Base-by-base conservation (phyloP, 1,284 basidiomycete genomes). In the Tremellales sp. region DNA sequence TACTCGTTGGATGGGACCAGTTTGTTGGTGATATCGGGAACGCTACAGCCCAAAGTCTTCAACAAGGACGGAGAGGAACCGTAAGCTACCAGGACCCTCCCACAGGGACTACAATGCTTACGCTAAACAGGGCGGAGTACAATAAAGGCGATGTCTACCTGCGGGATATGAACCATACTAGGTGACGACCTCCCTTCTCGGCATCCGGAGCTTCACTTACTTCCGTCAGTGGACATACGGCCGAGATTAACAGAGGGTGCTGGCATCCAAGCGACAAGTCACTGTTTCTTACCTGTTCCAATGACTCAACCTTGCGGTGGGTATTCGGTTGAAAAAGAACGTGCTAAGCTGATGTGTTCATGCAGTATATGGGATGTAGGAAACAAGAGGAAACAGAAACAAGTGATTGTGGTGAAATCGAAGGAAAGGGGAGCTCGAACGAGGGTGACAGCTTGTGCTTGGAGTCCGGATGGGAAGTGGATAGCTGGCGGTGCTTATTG, bases 71-170 rank as follows among this genome's bases (percentile, higher is more conserved):
- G 92, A 2, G 87, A 91, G 71, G 87, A 92, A 75, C 73, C 81
- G 89, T 92, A 73, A 61, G 88, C 80, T 7, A 24, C 34, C 19
- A 18, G 3, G 19, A n/a, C 12, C n/a, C 18, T 4, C 9, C 36
- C 9, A 19, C 32, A 29, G 19, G 28, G 16, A 29, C 22, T 13
- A 16, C 19, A 25, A 10, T 21, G 24, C 47, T 37, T 9, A 47
- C 39, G 24, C 28, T 36, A n/a, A 36, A 43, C 68, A 91, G 88
- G 68, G 83, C 84, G 51, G 86, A 86, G 56, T 95, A 82, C 68
- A 78, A 88, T 68, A 95, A 97, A 74, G 95, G 95, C 28, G 95
- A 99, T 73, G 88, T 87, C 54, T 99, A 97, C 68, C 87, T 99
- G 61, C 84, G 95, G 45, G 95, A 99, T 73, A 95, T 98, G 89